Evolutionary conservation across 1,284 basidiomycete genomes (phyloP), one percentile per base, ranked within the genome.

Genomic region (Moniliella sp.): DNA sequence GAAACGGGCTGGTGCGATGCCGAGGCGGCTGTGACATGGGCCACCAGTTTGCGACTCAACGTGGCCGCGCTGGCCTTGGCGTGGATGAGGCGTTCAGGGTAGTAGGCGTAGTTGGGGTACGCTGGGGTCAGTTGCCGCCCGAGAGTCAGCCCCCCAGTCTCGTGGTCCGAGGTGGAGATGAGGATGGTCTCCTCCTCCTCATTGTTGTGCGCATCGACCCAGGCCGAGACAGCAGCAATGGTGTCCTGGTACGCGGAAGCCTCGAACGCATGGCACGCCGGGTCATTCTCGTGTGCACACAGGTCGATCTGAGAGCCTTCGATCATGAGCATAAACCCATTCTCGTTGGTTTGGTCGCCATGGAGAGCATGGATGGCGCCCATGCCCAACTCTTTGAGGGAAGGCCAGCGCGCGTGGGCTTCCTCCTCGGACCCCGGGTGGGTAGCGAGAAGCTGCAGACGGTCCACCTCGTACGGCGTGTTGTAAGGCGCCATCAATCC

Each of bases 141-240:
- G 1, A 64, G 34, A 2, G 61, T 42, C 3, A 64, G 34, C 0
- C 63, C 63, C 11, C 63, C 63, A 5, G 63, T 64, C 36, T 64
- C 62, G 40, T 64, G 62, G 28, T 63, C 62, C 9, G 50, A 51
- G 3, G 61, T 57, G 8, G 51, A 54, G 31, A 63, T 54, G 15
- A 64, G 36, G 18, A 64, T 23, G 15, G 61, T 56, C 21, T 49
- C 40, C 30, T 45, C 52, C 12, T 46, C 44, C 9, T 36, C 37
- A 15, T 42, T 44, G 36, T 53, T 61, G 23, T 48, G 42, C 12
- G 36, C 25, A 7, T 56, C 44, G 18, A 60, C 61, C 40, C 45
- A 61, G 11, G 42, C 18, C 30, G 48, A 46, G 18, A 64, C 61
- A 16, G 36, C 36, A 7, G 32, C 36, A 14, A 62, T 59, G 4